Conservation (phyloP, 169 alveolate species). For the Cryptosporidium ryanae region DNA sequence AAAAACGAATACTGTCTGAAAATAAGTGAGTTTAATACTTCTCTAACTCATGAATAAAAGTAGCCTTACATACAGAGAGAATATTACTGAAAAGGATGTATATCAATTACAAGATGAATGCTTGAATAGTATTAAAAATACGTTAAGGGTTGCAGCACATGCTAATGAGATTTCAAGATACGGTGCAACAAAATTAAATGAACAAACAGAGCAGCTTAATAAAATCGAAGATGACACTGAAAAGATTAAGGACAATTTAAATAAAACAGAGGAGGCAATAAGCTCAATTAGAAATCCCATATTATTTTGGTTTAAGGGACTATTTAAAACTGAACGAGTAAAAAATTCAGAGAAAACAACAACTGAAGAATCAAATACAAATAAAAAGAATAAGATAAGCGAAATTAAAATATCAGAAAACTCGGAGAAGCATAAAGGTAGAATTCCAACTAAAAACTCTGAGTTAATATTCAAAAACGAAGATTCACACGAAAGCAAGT, state of each 20-base stretch:
- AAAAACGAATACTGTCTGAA: no score
- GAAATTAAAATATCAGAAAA: neutral
- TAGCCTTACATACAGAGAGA: neutral
- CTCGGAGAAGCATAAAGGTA: neutral
- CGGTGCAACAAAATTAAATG: conserved; percentile 70
- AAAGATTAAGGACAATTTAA: conserved; percentile 47
- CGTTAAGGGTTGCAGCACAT: conserved; percentile 56
- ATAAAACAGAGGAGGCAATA: conserved; percentile 52
- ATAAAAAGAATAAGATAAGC: neutral
- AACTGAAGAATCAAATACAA: neutral
- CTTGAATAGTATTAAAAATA: conserved; percentile 22
- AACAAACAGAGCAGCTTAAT: conserved; percentile 54
- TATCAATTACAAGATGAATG: conserved; percentile 35
- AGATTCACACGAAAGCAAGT: neutral
- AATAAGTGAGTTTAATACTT: no score
- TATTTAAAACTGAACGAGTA: conserved; percentile 13
- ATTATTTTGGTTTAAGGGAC: conserved; percentile 63
- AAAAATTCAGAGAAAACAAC: conserved; percentile 1
- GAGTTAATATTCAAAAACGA: neutral
- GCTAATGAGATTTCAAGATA: conserved; percentile 63
- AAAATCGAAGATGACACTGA: conserved; percentile 57
- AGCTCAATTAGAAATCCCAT: conserved; percentile 45
- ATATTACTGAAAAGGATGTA: conserved; percentile 1
- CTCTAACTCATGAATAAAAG: conserved; percentile 44
- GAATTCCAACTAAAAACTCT: no score